phyloP scores from a whole-genome alignment of 1,284 basidiomycete species.

The Ceratobasidium sp. region DNA sequence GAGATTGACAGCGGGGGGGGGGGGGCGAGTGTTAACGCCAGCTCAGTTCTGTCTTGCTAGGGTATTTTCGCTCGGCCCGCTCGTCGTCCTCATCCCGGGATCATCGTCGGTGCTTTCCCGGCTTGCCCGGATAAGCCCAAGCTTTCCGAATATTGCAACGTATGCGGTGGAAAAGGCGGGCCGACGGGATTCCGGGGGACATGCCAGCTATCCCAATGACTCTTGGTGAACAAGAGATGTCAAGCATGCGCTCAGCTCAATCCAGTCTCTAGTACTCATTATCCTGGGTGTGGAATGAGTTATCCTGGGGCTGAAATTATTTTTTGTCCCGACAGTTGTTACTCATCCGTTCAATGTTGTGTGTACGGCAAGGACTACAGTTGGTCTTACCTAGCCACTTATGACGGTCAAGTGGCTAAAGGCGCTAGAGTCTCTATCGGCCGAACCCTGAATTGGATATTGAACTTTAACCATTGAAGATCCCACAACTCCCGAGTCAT shows the following conservation, averaged over 20 bases:
- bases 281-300: slow-evolving; percentile 13
- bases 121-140: neutral
- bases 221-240: slow-evolving; percentile 30
- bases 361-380: neutral
- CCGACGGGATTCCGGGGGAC: slow-evolving; percentile 12
- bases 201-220: slow-evolving; percentile 8
- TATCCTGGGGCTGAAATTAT: slow-evolving; percentile 2
- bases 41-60: slow-evolving; percentile 70
- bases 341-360: neutral
- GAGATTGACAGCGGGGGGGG: slow-evolving; percentile 59
- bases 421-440: slow-evolving; percentile 9
- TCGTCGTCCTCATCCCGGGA: slow-evolving; percentile 64
- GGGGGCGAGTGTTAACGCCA: no score
- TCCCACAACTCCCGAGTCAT: slow-evolving; percentile 31
- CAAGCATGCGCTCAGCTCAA: slow-evolving; percentile 15
- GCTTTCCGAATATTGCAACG: neutral
- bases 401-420: neutral
- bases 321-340: neutral
- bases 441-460: slow-evolving; percentile 38
- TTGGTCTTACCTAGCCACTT: neutral
- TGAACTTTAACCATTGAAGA: slow-evolving; percentile 13
- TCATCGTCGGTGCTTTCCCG: slow-evolving; percentile 50
- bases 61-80: slow-evolving; percentile 59
- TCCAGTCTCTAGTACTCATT: slow-evolving; percentile 14
- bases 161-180: neutral